Evolutionary conservation across 2,329 filamentous ascomycete species (phyloP).

Genomic region (Thelonectria rubi): DNA sequence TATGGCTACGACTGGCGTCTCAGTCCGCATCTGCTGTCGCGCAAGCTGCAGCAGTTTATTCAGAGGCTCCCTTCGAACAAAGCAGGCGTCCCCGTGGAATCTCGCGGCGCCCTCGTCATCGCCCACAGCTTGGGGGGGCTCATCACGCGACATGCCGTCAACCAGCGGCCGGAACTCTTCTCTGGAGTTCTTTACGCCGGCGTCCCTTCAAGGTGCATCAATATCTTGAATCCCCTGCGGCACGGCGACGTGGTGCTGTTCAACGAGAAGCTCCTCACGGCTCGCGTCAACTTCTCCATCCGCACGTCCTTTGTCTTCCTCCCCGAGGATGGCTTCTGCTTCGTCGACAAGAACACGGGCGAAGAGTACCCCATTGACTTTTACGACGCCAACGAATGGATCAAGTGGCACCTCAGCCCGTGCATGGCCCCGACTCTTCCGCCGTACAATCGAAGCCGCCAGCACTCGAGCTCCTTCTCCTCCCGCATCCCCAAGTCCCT

Average conservation of each 20-base stretch:
- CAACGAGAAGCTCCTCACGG: constrained; percentile 88
- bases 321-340: constrained; percentile 87
- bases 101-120: constrained; percentile 79
- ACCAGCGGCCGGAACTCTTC: constrained; percentile 84
- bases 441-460: constrained; percentile 52
- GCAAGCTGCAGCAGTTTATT: constrained; percentile 76
- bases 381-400: constrained; percentile 82
- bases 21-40: constrained; percentile 79
- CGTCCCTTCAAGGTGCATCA: constrained; percentile 85
- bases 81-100: constrained; percentile 57
- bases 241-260: constrained; percentile 93
- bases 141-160: constrained; percentile 88
- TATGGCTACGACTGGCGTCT: constrained; percentile 97
- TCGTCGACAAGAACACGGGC: constrained; percentile 82
- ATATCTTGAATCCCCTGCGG: constrained; percentile 87
- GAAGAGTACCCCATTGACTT: constrained; percentile 87
- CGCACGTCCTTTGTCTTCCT: constrained; percentile 86
- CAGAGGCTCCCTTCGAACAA: constrained; percentile 79
- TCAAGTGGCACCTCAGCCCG: constrained; percentile 79
- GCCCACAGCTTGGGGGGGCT: constrained; percentile 89
- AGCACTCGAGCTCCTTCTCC: constrained; percentile 55
- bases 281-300: constrained; percentile 92
- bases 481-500: constrained; percentile 58
- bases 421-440: constrained; percentile 76
- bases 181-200: constrained; percentile 87